Evolutionary conservation across 129 eudicot genomes (phyloP).

Genomic region (Calendula officinalis): DNA sequence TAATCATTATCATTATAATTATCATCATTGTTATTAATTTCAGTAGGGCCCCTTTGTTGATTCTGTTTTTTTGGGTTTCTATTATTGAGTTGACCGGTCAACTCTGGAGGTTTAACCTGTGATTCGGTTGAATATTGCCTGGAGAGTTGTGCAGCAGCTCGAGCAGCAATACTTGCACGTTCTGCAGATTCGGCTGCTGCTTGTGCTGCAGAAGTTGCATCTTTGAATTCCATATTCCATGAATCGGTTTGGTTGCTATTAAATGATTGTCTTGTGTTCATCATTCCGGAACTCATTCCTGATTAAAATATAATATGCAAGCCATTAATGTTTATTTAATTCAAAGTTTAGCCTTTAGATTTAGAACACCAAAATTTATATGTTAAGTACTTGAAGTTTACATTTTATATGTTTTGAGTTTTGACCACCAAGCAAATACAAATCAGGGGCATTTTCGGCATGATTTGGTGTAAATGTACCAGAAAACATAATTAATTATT

Average conservation of each 20-base stretch:
- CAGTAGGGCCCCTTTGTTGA: conserved; percentile 25
- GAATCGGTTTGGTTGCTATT: conserved; percentile 21
- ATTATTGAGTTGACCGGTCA: conserved; percentile 26
- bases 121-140: conserved; percentile 46
- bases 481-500: not conserved
- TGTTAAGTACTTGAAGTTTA: not conserved
- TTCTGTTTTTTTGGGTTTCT: conserved; percentile 37
- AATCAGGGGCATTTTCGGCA: not conserved
- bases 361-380: not conserved
- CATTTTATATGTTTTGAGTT: no score
- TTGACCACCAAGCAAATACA: conserved; percentile 3
- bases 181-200: conserved; percentile 96
- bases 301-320: conserved; percentile 19
- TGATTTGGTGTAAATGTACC: not conserved
- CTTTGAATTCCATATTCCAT: conserved; percentile 83
- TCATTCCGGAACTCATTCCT: conserved; percentile 37
- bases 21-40: not conserved
- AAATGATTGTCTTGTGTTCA: conserved; percentile 38
- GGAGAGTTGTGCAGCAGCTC: conserved; percentile 87
- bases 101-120: conserved; percentile 18
- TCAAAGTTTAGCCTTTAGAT: not conserved
- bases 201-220: conserved; percentile 96
- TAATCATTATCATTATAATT: not conserved
- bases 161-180: conserved; percentile 90
- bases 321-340: not conserved